phyloP scores from a whole-genome alignment of 2,329 filamentous ascomycete species.

The Penicillium sp. region DNA sequence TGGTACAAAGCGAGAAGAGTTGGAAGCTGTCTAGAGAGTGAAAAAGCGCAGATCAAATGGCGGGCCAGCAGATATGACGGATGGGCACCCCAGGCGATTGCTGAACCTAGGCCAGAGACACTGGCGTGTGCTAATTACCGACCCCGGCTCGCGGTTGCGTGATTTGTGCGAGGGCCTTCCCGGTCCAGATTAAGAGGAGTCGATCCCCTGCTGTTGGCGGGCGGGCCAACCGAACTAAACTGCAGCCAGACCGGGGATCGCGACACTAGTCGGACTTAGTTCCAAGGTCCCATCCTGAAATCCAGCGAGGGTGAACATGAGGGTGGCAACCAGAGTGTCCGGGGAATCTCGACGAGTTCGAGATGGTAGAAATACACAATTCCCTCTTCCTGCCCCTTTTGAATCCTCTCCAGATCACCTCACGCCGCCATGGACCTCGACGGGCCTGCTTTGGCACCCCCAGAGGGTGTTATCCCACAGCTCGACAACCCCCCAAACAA shows the following conservation, averaged over 20 bases:
- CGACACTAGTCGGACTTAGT: neutral
- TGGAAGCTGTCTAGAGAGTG: neutral
- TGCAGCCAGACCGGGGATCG: neutral
- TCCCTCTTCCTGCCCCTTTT: neutral
- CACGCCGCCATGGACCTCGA: neutral
- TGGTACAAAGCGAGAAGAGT: neutral
- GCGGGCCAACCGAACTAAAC: neutral
- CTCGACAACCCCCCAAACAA: slow-evolving; percentile 29
- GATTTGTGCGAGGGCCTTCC: too few relatives aligned
- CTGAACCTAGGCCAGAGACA: too few relatives aligned
- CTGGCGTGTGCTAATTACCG: too few relatives aligned
- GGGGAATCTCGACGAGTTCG: neutral
- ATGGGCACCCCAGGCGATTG: too few relatives aligned
- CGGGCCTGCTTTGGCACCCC: slow-evolving; percentile 24
- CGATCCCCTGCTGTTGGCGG: neutral
- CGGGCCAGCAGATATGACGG: too few relatives aligned
- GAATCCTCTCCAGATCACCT: neutral
- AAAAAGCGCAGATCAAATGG: too few relatives aligned
- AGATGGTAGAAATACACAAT: neutral
- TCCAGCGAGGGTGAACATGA: too few relatives aligned
- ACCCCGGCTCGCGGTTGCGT: too few relatives aligned
- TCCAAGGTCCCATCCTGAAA: too few relatives aligned
- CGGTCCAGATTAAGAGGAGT: neutral
- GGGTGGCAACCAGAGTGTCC: too few relatives aligned
- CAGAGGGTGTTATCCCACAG: slow-evolving; percentile 25